A percentile compares a stretch with the other conserved stretches of the same genome.
These are phyloP conservation scores for Cladophialophora exuberans DNA, from an alignment of 2,329 filamentous ascomycete species.

Conservation along the genomic window DNA sequence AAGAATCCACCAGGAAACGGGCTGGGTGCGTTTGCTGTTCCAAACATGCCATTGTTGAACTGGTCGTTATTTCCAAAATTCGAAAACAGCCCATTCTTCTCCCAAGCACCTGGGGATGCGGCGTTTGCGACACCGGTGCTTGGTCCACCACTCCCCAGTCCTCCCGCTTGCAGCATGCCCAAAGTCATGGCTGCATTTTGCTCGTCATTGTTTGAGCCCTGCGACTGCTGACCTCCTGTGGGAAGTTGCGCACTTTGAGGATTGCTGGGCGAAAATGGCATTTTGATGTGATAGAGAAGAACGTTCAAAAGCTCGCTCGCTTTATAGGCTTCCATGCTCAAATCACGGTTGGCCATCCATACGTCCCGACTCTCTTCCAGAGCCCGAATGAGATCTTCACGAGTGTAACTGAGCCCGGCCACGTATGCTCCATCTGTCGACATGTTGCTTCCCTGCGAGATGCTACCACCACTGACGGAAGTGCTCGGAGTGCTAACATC, in stretches of 20 bases:
- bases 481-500: conserved; percentile 51
- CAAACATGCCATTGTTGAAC: conserved; percentile 25
- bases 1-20: conserved; percentile 59
- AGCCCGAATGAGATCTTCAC: conserved; percentile 74
- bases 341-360: conserved; percentile 76
- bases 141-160: conserved; percentile 31
- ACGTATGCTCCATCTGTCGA: conserved; percentile 27
- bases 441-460: conserved; percentile 28
- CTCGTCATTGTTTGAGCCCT: conserved; percentile 55
- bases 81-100: conserved; percentile 28
- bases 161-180: conserved; percentile 61
- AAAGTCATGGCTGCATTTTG: conserved; percentile 71
- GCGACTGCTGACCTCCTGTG: conserved; percentile 5
- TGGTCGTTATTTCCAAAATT: conserved; percentile 9
- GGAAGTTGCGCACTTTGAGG: conserved; percentile 27
- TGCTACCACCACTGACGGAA: conserved; percentile 30
- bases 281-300: conserved; percentile 76
- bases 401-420: conserved; percentile 36
- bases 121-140: conserved; percentile 38
- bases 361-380: conserved; percentile 75
- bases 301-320: conserved; percentile 78
- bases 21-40: conserved; percentile 49
- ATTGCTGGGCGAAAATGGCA: conserved; percentile 28
- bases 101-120: conserved; percentile 34
- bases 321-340: conserved; percentile 89